Conservation (phyloP, 177 flowering plant genomes). For the Vitis hybrid region DNA sequence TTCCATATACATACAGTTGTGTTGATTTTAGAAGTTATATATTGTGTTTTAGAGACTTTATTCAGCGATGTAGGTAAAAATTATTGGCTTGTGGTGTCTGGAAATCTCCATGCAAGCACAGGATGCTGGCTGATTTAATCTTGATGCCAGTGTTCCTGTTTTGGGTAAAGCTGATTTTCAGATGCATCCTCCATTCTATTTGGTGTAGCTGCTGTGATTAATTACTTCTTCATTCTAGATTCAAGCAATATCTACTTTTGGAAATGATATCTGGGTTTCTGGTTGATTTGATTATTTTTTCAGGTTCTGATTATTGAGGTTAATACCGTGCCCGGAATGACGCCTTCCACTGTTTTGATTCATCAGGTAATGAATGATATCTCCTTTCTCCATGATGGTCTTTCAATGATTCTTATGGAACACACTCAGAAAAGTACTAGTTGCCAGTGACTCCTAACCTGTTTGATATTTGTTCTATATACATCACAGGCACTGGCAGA, state of each 20-base stretch:
- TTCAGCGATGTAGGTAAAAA: too few species aligned
- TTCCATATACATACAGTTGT: too few species aligned
- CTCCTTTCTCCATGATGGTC: neutral
- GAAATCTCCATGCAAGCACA: too few species aligned
- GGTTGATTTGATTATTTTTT: conserved; percentile 13
- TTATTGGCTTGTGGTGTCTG: too few species aligned
- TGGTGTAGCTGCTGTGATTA: too few species aligned
- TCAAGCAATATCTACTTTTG: neutral
- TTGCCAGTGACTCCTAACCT: neutral
- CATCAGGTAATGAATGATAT: conserved; percentile 65
- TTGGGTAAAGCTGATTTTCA: too few species aligned
- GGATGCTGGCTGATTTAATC: too few species aligned
- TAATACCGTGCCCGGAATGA: conserved; percentile 96
- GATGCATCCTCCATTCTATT: too few species aligned
- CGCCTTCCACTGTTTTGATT: conserved; percentile 90
- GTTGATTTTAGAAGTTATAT: too few species aligned
- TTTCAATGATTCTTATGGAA: neutral
- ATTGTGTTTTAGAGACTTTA: too few species aligned
- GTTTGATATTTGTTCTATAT: neutral
- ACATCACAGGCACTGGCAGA: conserved; percentile 71
- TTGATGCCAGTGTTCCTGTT: too few species aligned
- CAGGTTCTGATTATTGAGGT: conserved; percentile 88
- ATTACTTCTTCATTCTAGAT: too few species aligned
- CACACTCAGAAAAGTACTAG: neutral
- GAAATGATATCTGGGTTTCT: neutral